phyloP scores from a whole-genome alignment of 257 asterid species.

The Capsicum chinense region DNA sequence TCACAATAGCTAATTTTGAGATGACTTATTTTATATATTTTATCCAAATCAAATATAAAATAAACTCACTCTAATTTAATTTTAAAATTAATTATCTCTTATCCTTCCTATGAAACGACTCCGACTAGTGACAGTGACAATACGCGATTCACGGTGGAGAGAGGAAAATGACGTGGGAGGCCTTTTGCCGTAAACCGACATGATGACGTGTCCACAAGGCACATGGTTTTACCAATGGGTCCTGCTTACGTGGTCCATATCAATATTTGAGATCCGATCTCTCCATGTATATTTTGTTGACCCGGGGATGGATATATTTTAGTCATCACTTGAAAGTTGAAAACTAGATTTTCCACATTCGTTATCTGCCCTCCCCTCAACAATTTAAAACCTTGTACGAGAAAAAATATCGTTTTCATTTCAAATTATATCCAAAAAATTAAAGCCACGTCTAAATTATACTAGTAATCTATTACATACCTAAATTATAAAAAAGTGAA shows the following conservation, averaged over 20 bases:
- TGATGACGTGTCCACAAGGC: conserved; percentile 50
- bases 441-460: too few species aligned
- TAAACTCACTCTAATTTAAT: too few species aligned
- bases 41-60: too few species aligned
- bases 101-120: too few species aligned
- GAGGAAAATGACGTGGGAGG: conserved; percentile 43
- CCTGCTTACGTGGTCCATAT: conserved; percentile 39
- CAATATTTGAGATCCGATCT: conserved; percentile 35
- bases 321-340: background rate
- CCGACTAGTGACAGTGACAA: conserved; percentile 27
- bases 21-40: too few species aligned
- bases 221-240: conserved; percentile 29
- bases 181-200: conserved; percentile 29
- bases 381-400: background rate
- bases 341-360: background rate
- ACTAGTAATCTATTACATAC: too few species aligned
- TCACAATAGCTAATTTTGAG: too few species aligned
- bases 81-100: too few species aligned
- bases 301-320: background rate
- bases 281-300: background rate
- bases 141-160: background rate
- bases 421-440: too few species aligned
- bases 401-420: too few species aligned
- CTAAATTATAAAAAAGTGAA: too few species aligned
- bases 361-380: background rate